Percentiles rank a stretch among this genome's conserved stretches.
phyloP scores from a whole-genome alignment of 2,329 filamentous ascomycete genomes.

The Graphilbum fragrans region DNA sequence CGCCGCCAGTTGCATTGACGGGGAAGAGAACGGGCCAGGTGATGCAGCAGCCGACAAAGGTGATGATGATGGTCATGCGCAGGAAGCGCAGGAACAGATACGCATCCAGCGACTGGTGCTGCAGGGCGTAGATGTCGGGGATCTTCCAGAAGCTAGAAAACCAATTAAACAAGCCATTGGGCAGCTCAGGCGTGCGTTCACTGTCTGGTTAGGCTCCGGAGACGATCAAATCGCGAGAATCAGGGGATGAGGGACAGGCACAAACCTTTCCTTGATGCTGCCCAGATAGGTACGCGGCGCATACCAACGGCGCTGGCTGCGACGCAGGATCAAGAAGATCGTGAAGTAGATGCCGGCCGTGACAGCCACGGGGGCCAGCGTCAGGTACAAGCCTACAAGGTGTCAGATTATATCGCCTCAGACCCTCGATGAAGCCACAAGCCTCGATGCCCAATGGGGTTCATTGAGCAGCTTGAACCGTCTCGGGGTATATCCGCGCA shows the following conservation, averaged over 20 bases:
- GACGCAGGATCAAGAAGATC: conserved; percentile 32
- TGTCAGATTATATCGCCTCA: neutral
- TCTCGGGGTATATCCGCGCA: too few relatives aligned
- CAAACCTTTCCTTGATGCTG: conserved; percentile 27
- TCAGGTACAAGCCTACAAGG: conserved; percentile 27
- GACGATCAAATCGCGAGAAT: neutral
- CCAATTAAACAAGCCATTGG: conserved; percentile 55
- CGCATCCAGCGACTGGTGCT: conserved; percentile 84
- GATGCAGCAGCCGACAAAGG: conserved; percentile 70
- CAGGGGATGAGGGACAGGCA: conserved; percentile 3
- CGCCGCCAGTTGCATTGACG: conserved; percentile 74
- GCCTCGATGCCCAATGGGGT: too few relatives aligned
- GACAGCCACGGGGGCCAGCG: conserved; percentile 25
- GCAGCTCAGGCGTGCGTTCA: conserved; percentile 46
- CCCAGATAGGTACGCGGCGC: conserved; percentile 38
- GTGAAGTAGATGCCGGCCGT: conserved; percentile 25
- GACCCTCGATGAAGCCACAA: neutral
- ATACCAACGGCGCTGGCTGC: conserved; percentile 33
- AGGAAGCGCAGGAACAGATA: conserved; percentile 86
- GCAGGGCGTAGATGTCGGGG: conserved; percentile 68
- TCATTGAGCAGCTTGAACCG: too few relatives aligned
- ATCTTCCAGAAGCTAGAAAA: conserved; percentile 52
- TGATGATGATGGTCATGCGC: conserved; percentile 63
- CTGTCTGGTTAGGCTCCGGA: conserved; percentile 16
- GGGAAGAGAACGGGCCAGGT: conserved; percentile 83